Conservation (phyloP, 2,329 filamentous ascomycete species). For the Boeremia exigua region DNA sequence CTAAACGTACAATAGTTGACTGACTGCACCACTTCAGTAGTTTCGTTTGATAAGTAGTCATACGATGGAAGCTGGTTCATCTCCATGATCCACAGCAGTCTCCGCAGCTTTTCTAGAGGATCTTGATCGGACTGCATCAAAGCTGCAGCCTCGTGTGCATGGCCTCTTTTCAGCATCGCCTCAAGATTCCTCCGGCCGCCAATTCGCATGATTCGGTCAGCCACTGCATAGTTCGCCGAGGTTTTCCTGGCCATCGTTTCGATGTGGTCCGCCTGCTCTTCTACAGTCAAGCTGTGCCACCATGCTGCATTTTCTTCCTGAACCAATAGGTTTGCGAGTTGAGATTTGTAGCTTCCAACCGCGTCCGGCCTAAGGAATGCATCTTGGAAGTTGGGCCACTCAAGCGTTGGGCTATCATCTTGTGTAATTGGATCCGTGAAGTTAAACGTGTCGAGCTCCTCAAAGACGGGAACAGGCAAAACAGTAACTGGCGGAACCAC, state of each 20-base stretch:
- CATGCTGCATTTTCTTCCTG: constrained; percentile 4
- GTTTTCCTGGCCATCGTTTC: constrained; percentile 1
- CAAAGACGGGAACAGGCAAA: not conserved
- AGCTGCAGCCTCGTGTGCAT: constrained; percentile 21
- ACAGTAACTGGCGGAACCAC: not conserved
- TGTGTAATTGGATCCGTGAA: not conserved
- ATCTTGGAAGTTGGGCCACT: not conserved
- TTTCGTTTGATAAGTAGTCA: constrained; percentile 29
- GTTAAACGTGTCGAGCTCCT: not conserved
- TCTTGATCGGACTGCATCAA: constrained; percentile 21
- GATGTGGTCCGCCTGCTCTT: constrained; percentile 9
- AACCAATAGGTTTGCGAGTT: not conserved
- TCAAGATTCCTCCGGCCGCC: constrained; percentile 23
- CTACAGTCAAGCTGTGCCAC: constrained; percentile 6
- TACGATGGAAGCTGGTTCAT: constrained; percentile 31
- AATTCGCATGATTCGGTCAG: constrained; percentile 13
- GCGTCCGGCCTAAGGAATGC: not conserved
- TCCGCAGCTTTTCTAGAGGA: constrained; percentile 24
- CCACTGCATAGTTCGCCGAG: not conserved
- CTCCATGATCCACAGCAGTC: constrained; percentile 24
- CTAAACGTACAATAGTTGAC: constrained; percentile 38
- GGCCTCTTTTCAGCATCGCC: constrained; percentile 19
- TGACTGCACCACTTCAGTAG: constrained; percentile 38
- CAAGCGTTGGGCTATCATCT: not conserved
- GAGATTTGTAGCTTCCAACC: constrained; percentile 2